Conservation (phyloP, 495 filamentous ascomycete genomes). For the Penicillium ochrochloron region DNA sequence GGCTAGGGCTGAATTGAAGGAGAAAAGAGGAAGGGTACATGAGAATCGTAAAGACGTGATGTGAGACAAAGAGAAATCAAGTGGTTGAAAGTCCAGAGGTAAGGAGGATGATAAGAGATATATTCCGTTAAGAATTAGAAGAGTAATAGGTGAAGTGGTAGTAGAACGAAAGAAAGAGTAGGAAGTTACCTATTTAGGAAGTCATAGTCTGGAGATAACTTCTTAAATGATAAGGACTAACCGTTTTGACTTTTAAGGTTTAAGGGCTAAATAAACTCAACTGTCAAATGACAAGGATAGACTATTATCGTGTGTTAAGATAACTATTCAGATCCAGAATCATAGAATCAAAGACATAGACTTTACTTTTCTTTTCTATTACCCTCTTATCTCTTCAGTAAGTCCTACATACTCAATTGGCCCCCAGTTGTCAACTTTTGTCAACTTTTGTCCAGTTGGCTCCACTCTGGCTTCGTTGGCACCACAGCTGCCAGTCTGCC, state of each 20-base stretch:
- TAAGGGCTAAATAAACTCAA: neutral
- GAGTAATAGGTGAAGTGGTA: neutral
- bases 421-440: too few species aligned
- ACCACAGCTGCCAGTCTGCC: neutral
- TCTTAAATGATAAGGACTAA: neutral
- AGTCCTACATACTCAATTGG: too few species aligned
- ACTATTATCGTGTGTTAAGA: neutral
- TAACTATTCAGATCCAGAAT: neutral
- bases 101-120: neutral
- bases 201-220: neutral
- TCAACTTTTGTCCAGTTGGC: neutral
- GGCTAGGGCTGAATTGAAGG: neutral
- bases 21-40: neutral
- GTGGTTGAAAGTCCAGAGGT: neutral
- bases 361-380: neutral
- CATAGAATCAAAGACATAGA: neutral
- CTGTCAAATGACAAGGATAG: neutral
- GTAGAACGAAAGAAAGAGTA: neutral
- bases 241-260: slow-evolving; percentile 6
- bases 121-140: neutral
- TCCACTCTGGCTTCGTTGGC: neutral
- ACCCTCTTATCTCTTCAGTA: neutral
- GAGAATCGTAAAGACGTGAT: neutral
- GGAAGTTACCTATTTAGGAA: neutral
- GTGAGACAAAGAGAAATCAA: neutral